Conservation (phyloP, 495 filamentous ascomycete species). For the Annulohypoxylon moriforme region DNA sequence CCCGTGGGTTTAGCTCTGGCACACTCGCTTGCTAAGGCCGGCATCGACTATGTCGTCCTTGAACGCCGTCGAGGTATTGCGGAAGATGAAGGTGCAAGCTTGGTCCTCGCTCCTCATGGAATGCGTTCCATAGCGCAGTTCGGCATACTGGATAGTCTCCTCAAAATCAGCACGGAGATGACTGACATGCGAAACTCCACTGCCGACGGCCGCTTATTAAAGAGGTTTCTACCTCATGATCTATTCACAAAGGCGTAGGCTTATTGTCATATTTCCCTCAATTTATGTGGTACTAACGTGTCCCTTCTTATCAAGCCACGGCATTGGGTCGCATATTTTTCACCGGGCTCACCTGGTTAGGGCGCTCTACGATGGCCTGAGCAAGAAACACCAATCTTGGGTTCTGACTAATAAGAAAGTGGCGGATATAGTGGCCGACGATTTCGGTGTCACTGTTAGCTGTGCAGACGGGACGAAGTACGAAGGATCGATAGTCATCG, state of each 20-base stretch:
- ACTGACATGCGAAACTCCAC: not conserved
- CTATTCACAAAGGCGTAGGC: slow-evolving; percentile 5
- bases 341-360: slow-evolving; percentile 43
- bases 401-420: slow-evolving; percentile 51
- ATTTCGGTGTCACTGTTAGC: slow-evolving; percentile 35
- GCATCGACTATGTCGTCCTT: slow-evolving; percentile 60
- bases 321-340: slow-evolving; percentile 13
- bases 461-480: slow-evolving; percentile 53
- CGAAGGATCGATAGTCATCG: slow-evolving; percentile 59
- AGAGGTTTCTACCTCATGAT: not conserved
- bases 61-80: slow-evolving; percentile 51
- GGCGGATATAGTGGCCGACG: slow-evolving; percentile 42
- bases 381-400: slow-evolving; percentile 45
- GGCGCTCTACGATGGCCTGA: slow-evolving; percentile 49
- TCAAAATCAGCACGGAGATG: not conserved
- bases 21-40: slow-evolving; percentile 49
- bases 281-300: not conserved
- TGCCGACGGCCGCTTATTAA: not conserved
- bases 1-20: slow-evolving; percentile 59
- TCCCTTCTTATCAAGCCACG: slow-evolving; percentile 14
- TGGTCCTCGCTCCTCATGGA: slow-evolving; percentile 40
- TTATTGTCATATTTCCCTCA: not conserved
- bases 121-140: slow-evolving; percentile 59
- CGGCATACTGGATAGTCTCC: slow-evolving; percentile 48
- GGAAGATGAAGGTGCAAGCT: slow-evolving; percentile 51